phyloP scores from a whole-genome alignment of 179 eudicot genomes.

The Vitellaria paradoxa region DNA sequence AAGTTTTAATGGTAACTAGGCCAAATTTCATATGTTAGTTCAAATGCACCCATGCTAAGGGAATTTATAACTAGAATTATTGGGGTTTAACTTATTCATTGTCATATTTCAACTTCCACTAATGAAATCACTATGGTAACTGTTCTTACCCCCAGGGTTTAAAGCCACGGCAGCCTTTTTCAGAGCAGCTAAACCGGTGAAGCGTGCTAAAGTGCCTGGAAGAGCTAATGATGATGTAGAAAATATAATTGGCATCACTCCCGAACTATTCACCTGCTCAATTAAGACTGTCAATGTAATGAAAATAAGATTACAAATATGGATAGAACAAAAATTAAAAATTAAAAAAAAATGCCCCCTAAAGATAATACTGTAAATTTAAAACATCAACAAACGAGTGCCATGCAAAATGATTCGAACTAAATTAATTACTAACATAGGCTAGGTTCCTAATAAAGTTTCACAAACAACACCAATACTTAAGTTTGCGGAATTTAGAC shows the following conservation, averaged over 20 bases:
- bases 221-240: conserved; percentile 94
- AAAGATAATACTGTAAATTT: neutral
- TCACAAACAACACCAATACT: too few species aligned
- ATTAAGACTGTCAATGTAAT: conserved; percentile 10
- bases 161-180: conserved; percentile 83
- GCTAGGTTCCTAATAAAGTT: neutral
- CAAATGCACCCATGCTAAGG: conserved; percentile 8
- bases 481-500: neutral
- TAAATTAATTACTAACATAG: neutral
- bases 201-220: conserved; percentile 94
- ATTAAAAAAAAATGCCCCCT: neutral
- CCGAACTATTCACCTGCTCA: conserved; percentile 89
- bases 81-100: neutral
- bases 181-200: conserved; percentile 71
- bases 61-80: neutral
- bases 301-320: neutral
- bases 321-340: neutral
- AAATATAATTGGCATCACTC: conserved; percentile 98
- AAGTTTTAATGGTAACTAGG: neutral
- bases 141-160: conserved; percentile 80
- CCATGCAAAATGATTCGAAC: neutral
- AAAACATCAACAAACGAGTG: neutral
- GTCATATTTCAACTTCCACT: neutral
- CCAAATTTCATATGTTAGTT: neutral
- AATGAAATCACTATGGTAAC: neutral